Base-by-base conservation (phyloP, 1,139 yeast species). In the Pichiaceae sp. region DNA sequence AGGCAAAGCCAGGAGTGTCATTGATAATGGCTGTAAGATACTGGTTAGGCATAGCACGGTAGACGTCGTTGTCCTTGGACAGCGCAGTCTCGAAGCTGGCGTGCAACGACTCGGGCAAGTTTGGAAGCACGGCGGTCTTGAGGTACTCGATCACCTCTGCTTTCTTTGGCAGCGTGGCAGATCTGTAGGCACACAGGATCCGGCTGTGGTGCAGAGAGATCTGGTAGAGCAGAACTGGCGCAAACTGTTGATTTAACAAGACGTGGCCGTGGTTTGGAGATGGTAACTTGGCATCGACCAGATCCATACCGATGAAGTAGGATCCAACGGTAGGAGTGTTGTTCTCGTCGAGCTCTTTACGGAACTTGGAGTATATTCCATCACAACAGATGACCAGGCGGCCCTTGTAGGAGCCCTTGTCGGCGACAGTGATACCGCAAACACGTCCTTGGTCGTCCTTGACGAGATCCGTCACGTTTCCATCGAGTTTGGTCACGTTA, bases 11-110 rank as follows among this genome's bases (percentile, higher is more conserved):
- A 14, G 77, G 77, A 34, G 75, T 69, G 16, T 67, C 66, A 49
- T 74, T 75, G 35, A 70, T 66, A 42, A 73, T 66, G 0, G 96
- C 96, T 7, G 95, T 75, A 40, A 91, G 67, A 60, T 75, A 91
- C 53, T 93, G 95, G 61, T 89, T 89, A 34, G 99, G 97, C 97
- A 91, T 91, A 33, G 85, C 73, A 46, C 85, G 76, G 56, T 82
- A 75, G 49, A 79, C 72, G 29, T 68, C 67, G 17, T 45, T 44
- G 14, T 68, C 61, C 16, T 29, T 17, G 15, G 65, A 62, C 30
- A 79, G 50, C 2, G 87, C 82, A 21, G 60, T 59, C 38, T 62
- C 60, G 54, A 91, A 85, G 9, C 93, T 70, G 7, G 94, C 84
- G 46, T 70, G 66, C 33, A 82, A 62, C 25, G 59, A 53, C 36